Percentiles rank a stretch among this genome's conserved stretches.
phyloP scores from a whole-genome alignment of 495 filamentous ascomycete species.

The Terfezia claveryi region DNA sequence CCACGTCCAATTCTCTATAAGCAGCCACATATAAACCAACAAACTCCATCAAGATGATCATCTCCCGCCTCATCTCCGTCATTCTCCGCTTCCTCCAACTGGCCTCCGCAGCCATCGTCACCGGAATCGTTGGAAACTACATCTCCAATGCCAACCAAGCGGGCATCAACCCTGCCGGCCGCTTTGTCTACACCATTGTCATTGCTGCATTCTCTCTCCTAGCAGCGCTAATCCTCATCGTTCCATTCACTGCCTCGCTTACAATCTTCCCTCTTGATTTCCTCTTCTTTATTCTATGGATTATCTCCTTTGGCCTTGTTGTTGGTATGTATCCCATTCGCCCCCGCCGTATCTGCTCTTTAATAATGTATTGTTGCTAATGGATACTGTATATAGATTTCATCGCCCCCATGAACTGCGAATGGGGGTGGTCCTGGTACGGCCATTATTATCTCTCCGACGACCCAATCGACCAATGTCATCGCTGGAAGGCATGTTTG shows the following conservation, averaged over 20 bases:
- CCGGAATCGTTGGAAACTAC: constrained; percentile 34
- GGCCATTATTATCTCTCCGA: constrained; percentile 16
- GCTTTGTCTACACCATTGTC: constrained; percentile 40
- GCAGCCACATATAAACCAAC: neutral
- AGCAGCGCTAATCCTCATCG: constrained; percentile 30
- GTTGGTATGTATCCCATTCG: constrained; percentile 10
- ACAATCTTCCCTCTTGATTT: constrained; percentile 26
- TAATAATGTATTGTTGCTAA: neutral
- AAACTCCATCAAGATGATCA: neutral
- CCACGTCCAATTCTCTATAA: neutral
- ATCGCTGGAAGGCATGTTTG: constrained; percentile 36
- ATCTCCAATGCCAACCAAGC: constrained; percentile 20
- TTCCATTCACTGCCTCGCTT: constrained; percentile 28
- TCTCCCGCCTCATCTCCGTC: constrained; percentile 30
- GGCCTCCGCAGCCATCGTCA: constrained; percentile 27
- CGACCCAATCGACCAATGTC: constrained; percentile 18
- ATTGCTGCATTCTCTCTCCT: constrained; percentile 34
- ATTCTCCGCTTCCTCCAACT: constrained; percentile 26
- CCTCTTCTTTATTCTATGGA: constrained; percentile 30
- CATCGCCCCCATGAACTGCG: constrained; percentile 26
- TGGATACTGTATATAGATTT: constrained; percentile 8
- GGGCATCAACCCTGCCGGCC: constrained; percentile 12
- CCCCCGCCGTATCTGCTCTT: neutral
- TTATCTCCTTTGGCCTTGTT: constrained; percentile 32
- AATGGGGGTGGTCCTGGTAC: constrained; percentile 25